These are phyloP conservation scores for Amylostereum chailletii DNA, from an alignment of 1,284 basidiomycete species.

Conservation along the genomic window DNA sequence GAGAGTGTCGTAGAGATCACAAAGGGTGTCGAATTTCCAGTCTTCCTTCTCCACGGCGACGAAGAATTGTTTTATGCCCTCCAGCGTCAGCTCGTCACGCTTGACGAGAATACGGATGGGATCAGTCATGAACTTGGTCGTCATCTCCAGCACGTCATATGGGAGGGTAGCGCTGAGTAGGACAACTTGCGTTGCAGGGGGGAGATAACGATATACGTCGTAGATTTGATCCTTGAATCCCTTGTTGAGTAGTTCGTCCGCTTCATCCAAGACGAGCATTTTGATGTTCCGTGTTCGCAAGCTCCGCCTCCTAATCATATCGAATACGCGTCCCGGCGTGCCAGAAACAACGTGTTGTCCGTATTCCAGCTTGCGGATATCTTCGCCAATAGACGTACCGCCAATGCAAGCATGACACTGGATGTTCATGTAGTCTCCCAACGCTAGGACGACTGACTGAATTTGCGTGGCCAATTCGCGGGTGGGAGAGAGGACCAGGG, in stretches of 20 bases:
- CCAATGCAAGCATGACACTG: conserved; percentile 99
- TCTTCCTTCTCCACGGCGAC: conserved; percentile 99
- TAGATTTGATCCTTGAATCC: conserved; percentile 99
- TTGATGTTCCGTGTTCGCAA: conserved; percentile 98
- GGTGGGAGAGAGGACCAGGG: conserved; percentile 90
- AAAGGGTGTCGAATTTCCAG: conserved; percentile 99
- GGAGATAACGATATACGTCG: conserved; percentile 97
- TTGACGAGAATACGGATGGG: conserved; percentile 98
- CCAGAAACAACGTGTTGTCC: conserved; percentile 98
- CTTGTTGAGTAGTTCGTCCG: conserved; percentile 95
- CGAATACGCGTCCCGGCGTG: conserved; percentile 97
- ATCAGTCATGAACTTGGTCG: conserved; percentile 99
- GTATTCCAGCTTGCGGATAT: conserved; percentile 97
- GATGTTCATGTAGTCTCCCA: conserved; percentile 99
- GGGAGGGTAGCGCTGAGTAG: conserved; percentile 93
- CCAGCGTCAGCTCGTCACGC: conserved; percentile 98
- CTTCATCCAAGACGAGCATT: conserved; percentile 98
- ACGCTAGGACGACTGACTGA: conserved; percentile 94
- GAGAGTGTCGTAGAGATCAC: conserved; percentile 96
- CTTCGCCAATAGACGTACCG: conserved; percentile 95
- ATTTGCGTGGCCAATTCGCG: conserved; percentile 97
- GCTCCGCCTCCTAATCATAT: conserved; percentile 96
- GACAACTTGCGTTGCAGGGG: conserved; percentile 97
- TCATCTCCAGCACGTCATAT: conserved; percentile 99
- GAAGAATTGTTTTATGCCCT: conserved; percentile 99